A percentile compares a stretch with the other conserved stretches of the same genome.
Conservation (phyloP, 2,329 filamentous ascomycete genomes). For the Pleurostoma richardsiae region DNA sequence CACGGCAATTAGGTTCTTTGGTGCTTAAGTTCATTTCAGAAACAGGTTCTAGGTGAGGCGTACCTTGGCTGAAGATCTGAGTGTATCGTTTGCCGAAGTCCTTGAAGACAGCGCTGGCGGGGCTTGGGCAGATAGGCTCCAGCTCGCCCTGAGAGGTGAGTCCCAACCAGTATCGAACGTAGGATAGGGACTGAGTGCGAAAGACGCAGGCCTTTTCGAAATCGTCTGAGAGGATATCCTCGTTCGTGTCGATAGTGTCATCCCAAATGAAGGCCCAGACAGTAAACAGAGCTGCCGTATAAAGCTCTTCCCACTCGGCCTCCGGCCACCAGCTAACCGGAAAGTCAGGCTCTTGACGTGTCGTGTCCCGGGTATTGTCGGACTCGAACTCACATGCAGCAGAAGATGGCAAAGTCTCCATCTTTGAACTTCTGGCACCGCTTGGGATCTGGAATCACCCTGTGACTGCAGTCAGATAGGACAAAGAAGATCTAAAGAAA, state of each 20-base stretch:
- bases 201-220: constrained; percentile 20
- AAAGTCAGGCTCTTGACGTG: background rate
- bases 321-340: constrained; percentile 22
- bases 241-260: constrained; percentile 24
- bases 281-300: constrained; percentile 21
- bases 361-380: too few species aligned
- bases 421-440: constrained; percentile 24
- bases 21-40: background rate
- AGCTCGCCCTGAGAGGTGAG: constrained; percentile 9
- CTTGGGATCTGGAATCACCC: constrained; percentile 19
- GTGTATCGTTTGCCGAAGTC: constrained; percentile 10
- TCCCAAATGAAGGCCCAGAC: constrained; percentile 29
- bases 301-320: constrained; percentile 23
- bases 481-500: background rate
- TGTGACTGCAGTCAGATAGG: constrained; percentile 3
- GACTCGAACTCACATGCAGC: constrained; percentile 16
- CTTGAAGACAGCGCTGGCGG: constrained; percentile 11
- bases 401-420: constrained; percentile 24
- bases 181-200: constrained; percentile 20
- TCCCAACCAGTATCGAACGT: constrained; percentile 18
- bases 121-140: constrained; percentile 8
- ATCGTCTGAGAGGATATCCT: constrained; percentile 21
- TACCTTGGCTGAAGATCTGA: constrained; percentile 7
- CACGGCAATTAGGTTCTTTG: background rate
- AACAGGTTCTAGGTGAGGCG: background rate